Base-by-base conservation (phyloP, 2,329 filamentous ascomycete species). In the Exophiala alcalophila region DNA sequence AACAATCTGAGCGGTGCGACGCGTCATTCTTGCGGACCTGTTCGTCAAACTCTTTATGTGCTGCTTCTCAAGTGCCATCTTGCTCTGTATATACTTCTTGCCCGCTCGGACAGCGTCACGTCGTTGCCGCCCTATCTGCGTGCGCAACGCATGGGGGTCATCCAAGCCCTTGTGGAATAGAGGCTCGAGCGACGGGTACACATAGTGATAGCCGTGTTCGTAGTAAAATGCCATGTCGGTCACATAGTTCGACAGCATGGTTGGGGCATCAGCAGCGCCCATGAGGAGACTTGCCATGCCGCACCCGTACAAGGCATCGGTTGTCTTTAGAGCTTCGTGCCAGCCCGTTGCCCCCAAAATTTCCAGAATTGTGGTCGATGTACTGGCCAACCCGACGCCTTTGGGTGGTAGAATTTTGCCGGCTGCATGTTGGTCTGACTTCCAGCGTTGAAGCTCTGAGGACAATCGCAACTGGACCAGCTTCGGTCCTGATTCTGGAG, bases 201-300 rank as follows among this genome's bases (percentile, higher is more conserved):
- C 45, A 20, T 57, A 41, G 32, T 55, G 37, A 29, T 57, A 57
- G 8, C 56, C 53, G 33, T 59, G 56, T 40, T 59, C 56, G 38
- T 57, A 56, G 35, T 50, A 58, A 32, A 59, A 59, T 2, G 31
- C 56, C 46, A 56, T 53, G 36, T 59, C 57, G 8, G 47, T 49
- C 16, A 42, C 44, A 40, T 55, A 57, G 26, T 58, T 57, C 8
- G 57, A 59, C 27, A 47, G 57, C 24, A 57, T 25, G n/a, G 55
- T 57, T 20, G 31, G 26, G n/a, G 43, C 23, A 40, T 58, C 54
- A 43, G 43, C 35, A 9, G 56, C 54, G 18, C 54, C 57, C 9
- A 59, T 49, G 16, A 56, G 37, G 23, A 57, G 41, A 36, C 47
- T 54, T 7, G 55, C 32, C 15, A 58, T 41, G 5, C 53, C 53